Base-by-base conservation (phyloP, 257 asterid species). In the Gynochthodes officinalis region DNA sequence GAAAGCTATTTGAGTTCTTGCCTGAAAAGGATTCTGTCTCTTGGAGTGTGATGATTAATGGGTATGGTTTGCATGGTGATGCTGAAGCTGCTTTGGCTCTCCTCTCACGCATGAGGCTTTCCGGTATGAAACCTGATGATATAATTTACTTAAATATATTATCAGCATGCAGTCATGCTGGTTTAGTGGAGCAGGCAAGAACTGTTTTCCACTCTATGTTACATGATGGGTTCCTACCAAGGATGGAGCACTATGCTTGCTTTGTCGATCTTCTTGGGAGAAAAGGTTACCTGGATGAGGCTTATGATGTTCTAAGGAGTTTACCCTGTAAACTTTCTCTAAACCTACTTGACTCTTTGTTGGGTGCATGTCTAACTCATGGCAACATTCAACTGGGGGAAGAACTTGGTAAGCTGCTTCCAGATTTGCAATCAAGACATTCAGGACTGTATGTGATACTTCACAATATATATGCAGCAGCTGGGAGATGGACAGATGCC, bases 401-500 rank as follows among this genome's bases (percentile, higher is more conserved):
- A 79, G 83, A 86, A 77, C 77, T 86, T 15, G 89, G 95, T 40
- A 79, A 66, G 67, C n/a, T 76, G 64, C 46, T 81, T 73, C 30
- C 86, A 8, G 85, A 73, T 62, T 60, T 68, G 84, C 73, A 72
- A 14, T 73, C 78, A 2, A n/a, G 65, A 61, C 76, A 81, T 57
- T 79, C 78, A 10, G 81, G 77, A 18, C 69, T 83, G 0, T 81
- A 77, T 63, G 91, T 88, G 74, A 52, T 83, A 54, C 86, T 88
- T 9, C 80, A 83, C 42, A 88, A 88, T 67, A 75, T 88, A 2
- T 83, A 82, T 76, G 91, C 91, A 44, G 81, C 86, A 37, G 85
- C 84, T 1, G 89, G 91, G 48, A 88, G 87, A 67, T 84, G 94
- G 89, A 25, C 21, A n/a, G 91, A 86, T 32, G 91, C 94, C 18